Evolutionary conservation across 805 yeast species (phyloP).

Genomic region (Candida broadrunensis): DNA sequence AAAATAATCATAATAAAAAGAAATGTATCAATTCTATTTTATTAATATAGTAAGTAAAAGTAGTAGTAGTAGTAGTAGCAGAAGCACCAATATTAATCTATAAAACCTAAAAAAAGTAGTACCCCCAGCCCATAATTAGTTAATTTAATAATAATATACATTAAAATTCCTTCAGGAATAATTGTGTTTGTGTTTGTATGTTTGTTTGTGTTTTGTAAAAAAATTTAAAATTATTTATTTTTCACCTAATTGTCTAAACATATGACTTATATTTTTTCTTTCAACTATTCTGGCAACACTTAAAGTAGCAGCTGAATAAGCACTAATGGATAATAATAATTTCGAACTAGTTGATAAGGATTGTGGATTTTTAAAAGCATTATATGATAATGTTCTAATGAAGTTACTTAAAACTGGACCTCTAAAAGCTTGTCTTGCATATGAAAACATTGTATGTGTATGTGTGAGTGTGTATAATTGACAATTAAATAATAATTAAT

Average conservation of each 20-base stretch:
- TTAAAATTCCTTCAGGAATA: background rate
- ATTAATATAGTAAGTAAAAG: too few relatives aligned
- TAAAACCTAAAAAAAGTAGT: too few relatives aligned
- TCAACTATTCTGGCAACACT: slow-evolving; percentile 30
- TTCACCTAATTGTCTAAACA: slow-evolving; percentile 29
- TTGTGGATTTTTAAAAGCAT: background rate
- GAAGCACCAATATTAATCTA: too few relatives aligned
- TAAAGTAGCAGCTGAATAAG: slow-evolving; percentile 22
- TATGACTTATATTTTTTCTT: slow-evolving; percentile 22
- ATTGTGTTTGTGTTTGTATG: too few relatives aligned
- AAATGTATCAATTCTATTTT: background rate
- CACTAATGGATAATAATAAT: slow-evolving; percentile 17
- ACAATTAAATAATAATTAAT: too few relatives aligned
- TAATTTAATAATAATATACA: too few relatives aligned
- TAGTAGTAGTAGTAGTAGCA: too few relatives aligned
- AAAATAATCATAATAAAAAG: too few relatives aligned
- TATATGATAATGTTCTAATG: background rate
- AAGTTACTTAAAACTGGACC: background rate
- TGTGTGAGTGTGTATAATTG: too few relatives aligned
- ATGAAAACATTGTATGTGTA: too few relatives aligned
- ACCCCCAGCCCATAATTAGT: too few relatives aligned
- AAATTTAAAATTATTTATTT: background rate
- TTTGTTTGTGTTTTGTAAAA: too few relatives aligned
- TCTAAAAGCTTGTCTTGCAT: background rate
- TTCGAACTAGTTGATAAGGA: slow-evolving; percentile 5